These are phyloP conservation scores for Cucurbita ficifolia DNA, from an alignment of 306 rosid species.

Conservation along the genomic window DNA sequence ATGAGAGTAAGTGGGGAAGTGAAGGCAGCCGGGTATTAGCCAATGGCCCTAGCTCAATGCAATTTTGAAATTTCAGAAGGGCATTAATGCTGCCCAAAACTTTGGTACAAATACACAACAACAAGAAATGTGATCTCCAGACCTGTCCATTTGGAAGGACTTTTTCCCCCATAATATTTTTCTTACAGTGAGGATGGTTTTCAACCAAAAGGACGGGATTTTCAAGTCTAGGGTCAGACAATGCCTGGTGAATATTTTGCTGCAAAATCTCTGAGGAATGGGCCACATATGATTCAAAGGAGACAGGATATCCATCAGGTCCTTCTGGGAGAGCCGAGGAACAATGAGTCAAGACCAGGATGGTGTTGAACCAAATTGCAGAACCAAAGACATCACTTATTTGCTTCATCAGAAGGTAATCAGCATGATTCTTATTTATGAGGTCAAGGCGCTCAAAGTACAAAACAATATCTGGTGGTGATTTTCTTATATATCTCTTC, in stretches of 20 bases:
- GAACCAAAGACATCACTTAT: constrained; percentile 76
- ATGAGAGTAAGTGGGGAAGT: constrained; percentile 82
- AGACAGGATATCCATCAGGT: constrained; percentile 45
- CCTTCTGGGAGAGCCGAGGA: constrained; percentile 76
- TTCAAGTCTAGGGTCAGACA: constrained; percentile 72
- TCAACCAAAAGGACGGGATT: constrained; percentile 81
- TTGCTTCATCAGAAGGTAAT: constrained; percentile 49
- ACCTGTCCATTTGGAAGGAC: constrained; percentile 92
- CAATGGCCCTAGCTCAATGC: constrained; percentile 61
- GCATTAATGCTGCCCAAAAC: constrained; percentile 63
- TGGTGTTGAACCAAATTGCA: constrained; percentile 86
- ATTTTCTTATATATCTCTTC: constrained; percentile 63
- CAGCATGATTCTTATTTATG: constrained; percentile 28
- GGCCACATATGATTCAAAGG: constrained; percentile 49
- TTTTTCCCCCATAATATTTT: constrained; percentile 59
- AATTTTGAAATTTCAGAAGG: constrained; percentile 63
- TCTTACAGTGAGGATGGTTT: constrained; percentile 75
- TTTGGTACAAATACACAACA: constrained; percentile 72
- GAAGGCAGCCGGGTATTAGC: constrained; percentile 49
- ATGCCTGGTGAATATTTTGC: constrained; percentile 69
- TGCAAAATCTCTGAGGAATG: constrained; percentile 47
- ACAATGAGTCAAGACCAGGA: constrained; percentile 84
- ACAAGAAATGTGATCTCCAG: constrained; percentile 77
- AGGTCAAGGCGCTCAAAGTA: constrained; percentile 84
- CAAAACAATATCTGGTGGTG: constrained; percentile 85